phyloP scores from a whole-genome alignment of 2,329 filamentous ascomycete genomes.

The Fusarium begoniae region DNA sequence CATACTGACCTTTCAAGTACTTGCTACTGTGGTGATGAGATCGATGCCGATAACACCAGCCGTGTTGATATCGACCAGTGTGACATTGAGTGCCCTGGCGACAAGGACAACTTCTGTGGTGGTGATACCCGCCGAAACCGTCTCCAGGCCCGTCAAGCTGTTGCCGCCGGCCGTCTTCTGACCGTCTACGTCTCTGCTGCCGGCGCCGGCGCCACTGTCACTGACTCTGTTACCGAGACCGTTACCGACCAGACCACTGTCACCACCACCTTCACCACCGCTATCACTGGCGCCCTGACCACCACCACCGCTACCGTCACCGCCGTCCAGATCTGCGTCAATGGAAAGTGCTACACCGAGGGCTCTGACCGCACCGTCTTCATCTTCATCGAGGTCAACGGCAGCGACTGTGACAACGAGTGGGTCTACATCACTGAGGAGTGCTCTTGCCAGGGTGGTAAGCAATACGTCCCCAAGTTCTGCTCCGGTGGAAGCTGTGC shows the following conservation, averaged over 20 bases:
- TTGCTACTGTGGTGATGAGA: constrained; percentile 33
- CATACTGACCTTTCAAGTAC: constrained; percentile 13
- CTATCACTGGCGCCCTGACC: background rate
- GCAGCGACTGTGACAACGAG: constrained; percentile 24
- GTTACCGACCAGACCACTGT: constrained; percentile 12
- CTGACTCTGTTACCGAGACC: background rate
- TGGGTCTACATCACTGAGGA: constrained; percentile 23
- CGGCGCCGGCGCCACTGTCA: background rate
- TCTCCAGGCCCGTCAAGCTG: constrained; percentile 19
- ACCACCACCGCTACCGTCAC: constrained; percentile 20
- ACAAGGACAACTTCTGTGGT: constrained; percentile 24
- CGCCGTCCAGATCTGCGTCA: constrained; percentile 14
- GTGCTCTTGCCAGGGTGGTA: constrained; percentile 31
- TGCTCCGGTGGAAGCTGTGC: constrained; percentile 18
- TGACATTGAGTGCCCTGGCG: constrained; percentile 30
- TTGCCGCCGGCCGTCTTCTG: constrained; percentile 21
- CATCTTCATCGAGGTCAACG: constrained; percentile 28
- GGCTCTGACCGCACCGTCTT: background rate
- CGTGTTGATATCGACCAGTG: constrained; percentile 3
- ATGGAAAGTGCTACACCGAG: constrained; percentile 6
- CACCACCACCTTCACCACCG: constrained; percentile 24
- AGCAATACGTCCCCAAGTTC: constrained; percentile 24
- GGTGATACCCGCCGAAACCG: constrained; percentile 19
- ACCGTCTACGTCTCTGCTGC: constrained; percentile 15
- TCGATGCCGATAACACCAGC: background rate